Evolutionary conservation across 2,329 filamentous ascomycete genomes (phyloP).

Genomic region (Pseudocercospora eumusae): DNA sequence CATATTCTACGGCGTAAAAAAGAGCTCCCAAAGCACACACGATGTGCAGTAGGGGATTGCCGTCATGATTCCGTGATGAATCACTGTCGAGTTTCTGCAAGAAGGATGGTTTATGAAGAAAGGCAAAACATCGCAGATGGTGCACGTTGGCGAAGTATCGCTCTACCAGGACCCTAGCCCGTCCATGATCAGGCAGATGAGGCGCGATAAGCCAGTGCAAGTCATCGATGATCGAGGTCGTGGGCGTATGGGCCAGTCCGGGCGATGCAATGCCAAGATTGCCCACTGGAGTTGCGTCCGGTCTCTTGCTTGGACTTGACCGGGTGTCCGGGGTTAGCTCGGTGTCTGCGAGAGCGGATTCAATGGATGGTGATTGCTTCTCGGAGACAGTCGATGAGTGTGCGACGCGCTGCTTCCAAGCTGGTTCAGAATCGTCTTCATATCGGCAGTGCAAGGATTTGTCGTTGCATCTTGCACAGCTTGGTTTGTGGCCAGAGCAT

Average conservation of each 20-base stretch:
- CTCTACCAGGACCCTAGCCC: slow-evolving; percentile 28
- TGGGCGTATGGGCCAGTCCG: slow-evolving; percentile 9
- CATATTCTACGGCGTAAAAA: slow-evolving; percentile 30
- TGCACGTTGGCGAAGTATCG: slow-evolving; percentile 32
- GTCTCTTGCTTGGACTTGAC: slow-evolving; percentile 18
- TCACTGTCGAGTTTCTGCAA: slow-evolving; percentile 30
- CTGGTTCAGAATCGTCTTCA: slow-evolving; percentile 31
- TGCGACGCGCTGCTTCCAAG: slow-evolving; percentile 30
- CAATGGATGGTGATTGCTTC: slow-evolving; percentile 15
- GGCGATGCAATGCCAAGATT: slow-evolving; percentile 24
- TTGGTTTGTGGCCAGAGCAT: slow-evolving; percentile 31
- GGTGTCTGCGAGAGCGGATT: slow-evolving; percentile 14
- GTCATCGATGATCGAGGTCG: slow-evolving; percentile 21
- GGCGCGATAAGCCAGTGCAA: slow-evolving; percentile 24
- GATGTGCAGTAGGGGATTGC: slow-evolving; percentile 29
- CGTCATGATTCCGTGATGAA: slow-evolving; percentile 26
- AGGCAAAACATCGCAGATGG: slow-evolving; percentile 31
- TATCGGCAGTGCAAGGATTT: slow-evolving; percentile 29
- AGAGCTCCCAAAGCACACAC: slow-evolving; percentile 31
- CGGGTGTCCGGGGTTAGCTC: slow-evolving; percentile 19
- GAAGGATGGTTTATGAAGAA: slow-evolving; percentile 32
- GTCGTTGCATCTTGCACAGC: slow-evolving; percentile 27
- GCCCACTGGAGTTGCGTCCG: slow-evolving; percentile 23
- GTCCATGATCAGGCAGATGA: slow-evolving; percentile 26
- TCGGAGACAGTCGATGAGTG: slow-evolving; percentile 7